Conservation (phyloP, 2,329 filamentous ascomycete genomes). For the Aureobasidium sp. region DNA sequence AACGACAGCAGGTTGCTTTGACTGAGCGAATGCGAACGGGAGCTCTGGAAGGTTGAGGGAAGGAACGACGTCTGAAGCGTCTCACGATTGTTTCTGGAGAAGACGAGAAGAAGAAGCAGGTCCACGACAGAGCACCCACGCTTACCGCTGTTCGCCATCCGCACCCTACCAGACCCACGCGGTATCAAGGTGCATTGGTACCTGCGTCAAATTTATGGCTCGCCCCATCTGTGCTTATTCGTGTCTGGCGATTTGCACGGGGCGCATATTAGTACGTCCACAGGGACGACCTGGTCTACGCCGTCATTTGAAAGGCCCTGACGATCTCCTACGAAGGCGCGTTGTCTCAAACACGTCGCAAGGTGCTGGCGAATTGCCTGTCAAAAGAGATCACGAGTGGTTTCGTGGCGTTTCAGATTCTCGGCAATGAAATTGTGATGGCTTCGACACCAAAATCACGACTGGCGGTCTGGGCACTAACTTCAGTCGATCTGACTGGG, state of each 20-base stretch:
- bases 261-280: slow-evolving; percentile 2
- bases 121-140: background rate
- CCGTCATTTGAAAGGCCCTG: slow-evolving; percentile 7
- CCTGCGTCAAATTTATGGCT: slow-evolving; percentile 6
- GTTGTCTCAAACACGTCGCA: slow-evolving; percentile 9
- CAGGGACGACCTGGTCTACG: background rate
- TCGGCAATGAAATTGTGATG: slow-evolving; percentile 11
- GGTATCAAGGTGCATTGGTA: slow-evolving; percentile 9
- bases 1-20: background rate
- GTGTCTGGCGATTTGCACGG: slow-evolving; percentile 8
- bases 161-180: slow-evolving; percentile 1
- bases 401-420: slow-evolving; percentile 11
- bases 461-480: background rate
- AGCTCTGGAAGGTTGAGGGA: background rate
- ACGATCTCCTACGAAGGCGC: slow-evolving; percentile 4
- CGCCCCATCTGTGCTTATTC: slow-evolving; percentile 11
- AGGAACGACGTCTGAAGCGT: slow-evolving; percentile 4
- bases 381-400: slow-evolving; percentile 2
- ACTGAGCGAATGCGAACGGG: background rate
- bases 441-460: background rate
- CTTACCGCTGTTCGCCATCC: slow-evolving; percentile 12
- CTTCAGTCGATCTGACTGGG: background rate
- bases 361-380: background rate
- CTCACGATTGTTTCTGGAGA: slow-evolving; percentile 10
- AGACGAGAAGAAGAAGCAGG: background rate